phyloP scores from a whole-genome alignment of 768 basidiomycete genomes.

The Filobasidium floriforme region DNA sequence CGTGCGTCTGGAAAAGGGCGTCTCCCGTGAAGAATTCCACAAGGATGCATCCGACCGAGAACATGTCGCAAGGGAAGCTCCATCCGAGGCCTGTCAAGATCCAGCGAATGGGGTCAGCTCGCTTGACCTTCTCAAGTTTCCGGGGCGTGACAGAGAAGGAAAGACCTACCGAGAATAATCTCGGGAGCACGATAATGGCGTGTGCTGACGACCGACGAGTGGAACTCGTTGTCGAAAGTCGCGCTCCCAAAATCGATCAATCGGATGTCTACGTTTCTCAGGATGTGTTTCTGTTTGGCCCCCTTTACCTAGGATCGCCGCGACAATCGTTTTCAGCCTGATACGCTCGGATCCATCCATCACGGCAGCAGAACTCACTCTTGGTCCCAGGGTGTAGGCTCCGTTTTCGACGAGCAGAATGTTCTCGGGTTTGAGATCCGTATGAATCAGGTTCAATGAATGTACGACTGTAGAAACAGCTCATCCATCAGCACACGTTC shows the following conservation, averaged over 20 bases:
- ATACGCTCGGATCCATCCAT: not conserved
- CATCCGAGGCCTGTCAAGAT: constrained; percentile 74
- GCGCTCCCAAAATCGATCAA: constrained; percentile 98
- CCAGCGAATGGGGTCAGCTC: not conserved
- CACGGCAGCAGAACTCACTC: constrained; percentile 30
- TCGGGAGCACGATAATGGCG: constrained; percentile 98
- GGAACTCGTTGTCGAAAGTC: constrained; percentile 95
- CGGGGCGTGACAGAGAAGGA: no score
- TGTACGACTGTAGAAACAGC: constrained; percentile 68
- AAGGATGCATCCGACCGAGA: constrained; percentile 95
- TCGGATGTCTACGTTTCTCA: constrained; percentile 82
- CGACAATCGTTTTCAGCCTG: not conserved
- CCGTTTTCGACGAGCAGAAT: constrained; percentile 86
- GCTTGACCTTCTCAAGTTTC: no score
- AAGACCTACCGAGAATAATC: constrained; percentile 85
- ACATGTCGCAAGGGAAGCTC: constrained; percentile 97
- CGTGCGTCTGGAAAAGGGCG: constrained; percentile 98
- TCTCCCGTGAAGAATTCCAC: constrained; percentile 97
- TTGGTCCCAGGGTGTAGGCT: constrained; percentile 44
- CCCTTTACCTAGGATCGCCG: constrained; percentile 12
- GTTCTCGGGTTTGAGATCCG: constrained; percentile 98
- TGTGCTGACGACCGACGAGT: constrained; percentile 94
- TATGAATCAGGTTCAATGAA: constrained; percentile 83
- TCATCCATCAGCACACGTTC: not conserved
- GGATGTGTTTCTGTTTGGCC: constrained; percentile 63